These are phyloP conservation scores for Dicorynia guianensis DNA, from an alignment of 306 rosid species.

Conservation along the genomic window DNA sequence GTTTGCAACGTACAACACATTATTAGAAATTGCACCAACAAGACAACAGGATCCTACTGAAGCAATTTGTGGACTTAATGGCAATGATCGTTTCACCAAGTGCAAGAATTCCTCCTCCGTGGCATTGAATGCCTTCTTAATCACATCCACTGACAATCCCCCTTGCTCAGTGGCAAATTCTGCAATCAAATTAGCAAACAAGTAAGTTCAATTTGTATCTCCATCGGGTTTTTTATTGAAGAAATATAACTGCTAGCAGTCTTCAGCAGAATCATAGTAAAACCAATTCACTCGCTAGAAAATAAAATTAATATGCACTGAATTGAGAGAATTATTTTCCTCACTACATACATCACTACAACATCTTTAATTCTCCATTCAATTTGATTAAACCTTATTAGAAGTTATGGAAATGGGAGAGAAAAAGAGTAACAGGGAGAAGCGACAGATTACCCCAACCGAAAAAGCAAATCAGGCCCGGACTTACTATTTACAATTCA, in stretches of 20 bases:
- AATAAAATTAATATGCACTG: not conserved
- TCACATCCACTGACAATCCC: constrained; percentile 69
- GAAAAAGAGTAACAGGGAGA: not conserved
- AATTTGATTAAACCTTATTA: not conserved
- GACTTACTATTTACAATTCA: not conserved
- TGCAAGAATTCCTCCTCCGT: constrained; percentile 73
- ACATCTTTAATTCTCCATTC: not conserved
- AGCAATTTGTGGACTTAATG: constrained; percentile 60
- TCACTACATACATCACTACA: not conserved
- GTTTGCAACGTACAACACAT: constrained; percentile 65
- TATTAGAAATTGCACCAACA: constrained; percentile 67
- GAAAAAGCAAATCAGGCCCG: not conserved
- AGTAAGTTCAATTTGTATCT: not conserved
- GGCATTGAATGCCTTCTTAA: constrained; percentile 72
- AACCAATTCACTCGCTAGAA: constrained; percentile 9
- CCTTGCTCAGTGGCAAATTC: constrained; percentile 75
- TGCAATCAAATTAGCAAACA: constrained; percentile 35
- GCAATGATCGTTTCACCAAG: constrained; percentile 61
- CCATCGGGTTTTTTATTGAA: not conserved
- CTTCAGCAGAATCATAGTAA: not conserved
- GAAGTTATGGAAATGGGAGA: not conserved
- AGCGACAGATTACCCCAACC: not conserved
- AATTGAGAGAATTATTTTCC: not conserved
- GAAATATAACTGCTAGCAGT: not conserved
- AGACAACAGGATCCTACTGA: constrained; percentile 86